These are phyloP conservation scores for Glaciozyma martinii DNA, from an alignment of 768 basidiomycete genomes.

Conservation along the genomic window DNA sequence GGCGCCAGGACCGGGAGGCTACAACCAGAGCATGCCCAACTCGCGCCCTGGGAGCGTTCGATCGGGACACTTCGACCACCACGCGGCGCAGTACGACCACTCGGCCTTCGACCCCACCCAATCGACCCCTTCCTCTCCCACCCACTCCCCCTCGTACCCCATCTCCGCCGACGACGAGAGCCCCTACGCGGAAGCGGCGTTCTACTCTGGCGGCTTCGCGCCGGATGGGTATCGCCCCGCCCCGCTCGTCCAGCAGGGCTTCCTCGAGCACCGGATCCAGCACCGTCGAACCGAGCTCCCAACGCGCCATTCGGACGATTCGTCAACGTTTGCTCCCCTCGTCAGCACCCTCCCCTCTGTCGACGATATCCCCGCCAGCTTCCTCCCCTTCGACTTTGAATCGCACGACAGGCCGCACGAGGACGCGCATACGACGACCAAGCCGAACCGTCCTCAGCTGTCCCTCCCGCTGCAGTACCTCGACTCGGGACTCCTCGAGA, in stretches of 20 bases:
- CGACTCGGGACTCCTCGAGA: constrained; percentile 27
- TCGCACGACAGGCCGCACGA: not conserved
- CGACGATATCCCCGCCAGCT: constrained; percentile 18
- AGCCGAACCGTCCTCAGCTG: constrained; percentile 3
- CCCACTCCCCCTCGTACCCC: constrained; percentile 13
- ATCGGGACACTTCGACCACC: constrained; percentile 23
- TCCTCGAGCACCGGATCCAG: constrained; percentile 31
- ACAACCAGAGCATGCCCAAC: not conserved
- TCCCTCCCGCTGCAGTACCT: constrained; percentile 32
- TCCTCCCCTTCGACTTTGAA: constrained; percentile 30
- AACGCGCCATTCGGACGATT: not conserved
- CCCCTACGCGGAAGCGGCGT: not conserved
- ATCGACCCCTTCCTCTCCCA: constrained; percentile 22
- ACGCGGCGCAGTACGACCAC: constrained; percentile 3
- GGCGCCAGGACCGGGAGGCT: not conserved
- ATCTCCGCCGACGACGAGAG: constrained; percentile 17
- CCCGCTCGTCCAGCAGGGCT: constrained; percentile 11
- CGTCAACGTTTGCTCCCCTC: not conserved
- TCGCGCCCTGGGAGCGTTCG: constrained; percentile 24
- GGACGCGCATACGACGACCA: not conserved
- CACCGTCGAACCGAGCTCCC: constrained; percentile 8
- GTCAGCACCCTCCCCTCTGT: constrained; percentile 8
- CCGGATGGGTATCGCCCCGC: not conserved
- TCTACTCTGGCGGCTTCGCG: constrained; percentile 11
- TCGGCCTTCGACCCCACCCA: constrained; percentile 9